Base-by-base conservation (phyloP, 176 grass and related monocot species). In the Triticum timopheevii region DNA sequence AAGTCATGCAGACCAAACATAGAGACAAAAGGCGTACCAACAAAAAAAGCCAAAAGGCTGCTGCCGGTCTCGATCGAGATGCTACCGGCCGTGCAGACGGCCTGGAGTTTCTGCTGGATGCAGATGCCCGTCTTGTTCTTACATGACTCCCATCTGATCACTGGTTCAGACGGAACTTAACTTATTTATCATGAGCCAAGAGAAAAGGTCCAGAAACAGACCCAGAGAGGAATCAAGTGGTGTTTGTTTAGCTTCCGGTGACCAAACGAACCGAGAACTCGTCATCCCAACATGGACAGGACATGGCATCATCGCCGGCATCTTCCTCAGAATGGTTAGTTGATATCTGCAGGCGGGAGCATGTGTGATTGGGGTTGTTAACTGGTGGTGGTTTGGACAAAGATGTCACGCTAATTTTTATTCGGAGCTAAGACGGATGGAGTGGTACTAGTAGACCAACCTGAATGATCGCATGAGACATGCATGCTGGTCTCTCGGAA, bases 331-430 rank as follows among this genome's bases (percentile, higher is more conserved):
- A 9, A 33, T 27, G 76, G 65, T 44, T 59, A 16, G 20, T 52
- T 47, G 27, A 61, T 28, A 42, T 45, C 39, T 22, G n/a, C 15
- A 11, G 20, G n/a, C 15, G 1, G 20, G n/a, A 54, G 20, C 23
- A 13, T 16, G n/a, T 7, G 65, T 54, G 31, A 20, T 70, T 88
- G 80, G 30, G 34, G 72, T 69, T 69, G 86, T 0, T 76, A 76
- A 76, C 16, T 88, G 49, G 24, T 69, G 20, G 20, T 78, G 49
- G 72, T 78, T 83, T 61, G 63, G 73, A 88, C 80, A 49, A 73
- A 83, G 42, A 45, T 52, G 71, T 36, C 10, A 79, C 1, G 16
- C 70, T 67, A 2, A 59, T 42, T 82, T 68, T 82, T 30, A 69
- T 58, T 69, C 73, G 2, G 45, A 39, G 6, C 13, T 1, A 19